Conservation (phyloP, 306 rosid genomes). For the Notholithocarpus densiflorus region DNA sequence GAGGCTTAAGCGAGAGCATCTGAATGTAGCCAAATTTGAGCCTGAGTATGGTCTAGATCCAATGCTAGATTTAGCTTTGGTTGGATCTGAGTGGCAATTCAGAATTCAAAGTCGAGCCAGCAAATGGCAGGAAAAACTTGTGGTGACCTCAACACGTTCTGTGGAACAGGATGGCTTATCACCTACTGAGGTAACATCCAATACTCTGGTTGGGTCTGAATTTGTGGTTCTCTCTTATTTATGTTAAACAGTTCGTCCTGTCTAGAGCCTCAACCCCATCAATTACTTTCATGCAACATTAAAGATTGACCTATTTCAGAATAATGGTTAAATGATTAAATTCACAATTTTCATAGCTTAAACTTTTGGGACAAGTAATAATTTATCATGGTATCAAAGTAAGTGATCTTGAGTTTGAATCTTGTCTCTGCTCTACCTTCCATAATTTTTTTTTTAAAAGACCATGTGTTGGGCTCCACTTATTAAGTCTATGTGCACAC, state of each 20-base stretch:
- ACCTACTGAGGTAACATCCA: constrained; percentile 64
- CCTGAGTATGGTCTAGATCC: constrained; percentile 94
- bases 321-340: too few relatives aligned
- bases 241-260: constrained; percentile 7
- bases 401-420: too few relatives aligned
- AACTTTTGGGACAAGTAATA: too few relatives aligned
- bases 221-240: background rate
- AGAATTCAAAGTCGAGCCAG: constrained; percentile 83
- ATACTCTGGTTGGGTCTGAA: background rate
- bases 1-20: constrained; percentile 84
- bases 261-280: background rate
- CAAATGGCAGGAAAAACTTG: constrained; percentile 88
- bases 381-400: too few relatives aligned
- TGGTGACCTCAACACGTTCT: constrained; percentile 85
- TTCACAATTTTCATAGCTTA: too few relatives aligned
- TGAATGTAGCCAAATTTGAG: constrained; percentile 81
- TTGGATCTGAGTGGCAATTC: constrained; percentile 86
- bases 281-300: background rate
- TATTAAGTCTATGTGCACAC: too few relatives aligned
- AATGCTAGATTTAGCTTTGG: constrained; percentile 84
- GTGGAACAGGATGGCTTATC: constrained; percentile 81
- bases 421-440: too few relatives aligned
- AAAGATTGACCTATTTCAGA: background rate
- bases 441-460: too few relatives aligned
- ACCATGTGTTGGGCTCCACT: too few relatives aligned